A percentile compares a stretch with the other conserved stretches of the same genome.
These are phyloP conservation scores for Camellia oleifera DNA, from an alignment of 179 eudicot species.

Conservation along the genomic window DNA sequence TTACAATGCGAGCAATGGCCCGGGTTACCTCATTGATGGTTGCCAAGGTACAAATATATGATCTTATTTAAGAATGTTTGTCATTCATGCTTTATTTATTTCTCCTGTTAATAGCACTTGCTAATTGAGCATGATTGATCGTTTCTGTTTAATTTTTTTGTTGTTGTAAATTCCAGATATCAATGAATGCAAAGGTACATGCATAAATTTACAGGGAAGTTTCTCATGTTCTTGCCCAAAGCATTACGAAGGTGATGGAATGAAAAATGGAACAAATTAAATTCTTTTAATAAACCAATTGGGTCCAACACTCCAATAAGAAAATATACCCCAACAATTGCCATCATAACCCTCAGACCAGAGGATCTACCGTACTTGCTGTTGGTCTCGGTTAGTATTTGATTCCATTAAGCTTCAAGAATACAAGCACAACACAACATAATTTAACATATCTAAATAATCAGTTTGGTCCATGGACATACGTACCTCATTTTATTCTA, in stretches of 20 bases:
- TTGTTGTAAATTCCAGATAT: neutral
- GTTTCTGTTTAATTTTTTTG: neutral
- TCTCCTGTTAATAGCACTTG: too few species aligned
- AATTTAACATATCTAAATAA: too few species aligned
- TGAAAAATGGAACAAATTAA: neutral
- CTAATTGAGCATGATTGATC: too few species aligned
- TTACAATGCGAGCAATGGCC: neutral
- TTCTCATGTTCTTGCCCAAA: neutral
- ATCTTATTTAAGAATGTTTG: neutral
- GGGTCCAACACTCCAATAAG: too few species aligned
- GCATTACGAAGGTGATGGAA: neutral
- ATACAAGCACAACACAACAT: too few species aligned
- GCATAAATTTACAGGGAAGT: neutral
- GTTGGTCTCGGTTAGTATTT: neutral
- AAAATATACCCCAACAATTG: neutral
- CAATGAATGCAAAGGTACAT: neutral
- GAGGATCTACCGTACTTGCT: neutral
- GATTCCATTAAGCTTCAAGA: too few species aligned
- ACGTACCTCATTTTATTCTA: too few species aligned
- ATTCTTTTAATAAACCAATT: too few species aligned
- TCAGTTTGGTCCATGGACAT: too few species aligned
- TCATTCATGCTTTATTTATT: too few species aligned
- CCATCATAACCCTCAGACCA: neutral
- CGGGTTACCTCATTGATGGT: neutral
- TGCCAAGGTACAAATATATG: constrained; percentile 7